Evolutionary conservation across 352 stramenopile species (phyloP).

Genomic region (Thraustotheca clavata): DNA sequence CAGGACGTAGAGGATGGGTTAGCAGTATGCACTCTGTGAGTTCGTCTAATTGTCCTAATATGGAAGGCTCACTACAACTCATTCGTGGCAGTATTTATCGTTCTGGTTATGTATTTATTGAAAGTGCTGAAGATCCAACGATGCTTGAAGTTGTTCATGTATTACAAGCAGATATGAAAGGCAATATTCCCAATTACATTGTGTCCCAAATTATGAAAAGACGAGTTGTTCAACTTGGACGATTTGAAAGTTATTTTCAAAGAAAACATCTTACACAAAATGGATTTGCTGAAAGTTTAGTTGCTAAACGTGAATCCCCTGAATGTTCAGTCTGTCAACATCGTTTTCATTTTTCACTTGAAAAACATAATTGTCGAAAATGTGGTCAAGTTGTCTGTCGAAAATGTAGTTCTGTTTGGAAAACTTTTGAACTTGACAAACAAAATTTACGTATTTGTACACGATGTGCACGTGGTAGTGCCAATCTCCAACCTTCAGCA

Average conservation of each 20-base stretch:
- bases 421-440: background rate
- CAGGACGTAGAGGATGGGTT: conserved; percentile 65
- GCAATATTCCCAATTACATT: conserved; percentile 33
- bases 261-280: conserved; percentile 41
- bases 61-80: conserved; percentile 38
- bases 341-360: conserved; percentile 44
- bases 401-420: conserved; percentile 44
- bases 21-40: conserved; percentile 65
- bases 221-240: conserved; percentile 38
- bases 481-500: background rate
- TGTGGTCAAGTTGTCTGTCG: conserved; percentile 66
- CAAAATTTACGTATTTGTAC: background rate
- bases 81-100: conserved; percentile 68
- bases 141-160: conserved; percentile 61
- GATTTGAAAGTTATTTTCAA: conserved; percentile 42
- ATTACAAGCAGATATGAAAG: conserved; percentile 61
- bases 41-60: conserved; percentile 43
- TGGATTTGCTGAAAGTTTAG: conserved; percentile 32
- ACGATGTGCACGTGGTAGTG: background rate
- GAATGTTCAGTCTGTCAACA: conserved; percentile 46
- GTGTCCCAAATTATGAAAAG: conserved; percentile 51
- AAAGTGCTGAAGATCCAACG: conserved; percentile 46
- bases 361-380: conserved; percentile 54
- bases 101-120: conserved; percentile 66
- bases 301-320: conserved; percentile 41